Evolutionary conservation across 2,329 filamentous ascomycete genomes (phyloP).

Genomic region (Penicillium sp.): DNA sequence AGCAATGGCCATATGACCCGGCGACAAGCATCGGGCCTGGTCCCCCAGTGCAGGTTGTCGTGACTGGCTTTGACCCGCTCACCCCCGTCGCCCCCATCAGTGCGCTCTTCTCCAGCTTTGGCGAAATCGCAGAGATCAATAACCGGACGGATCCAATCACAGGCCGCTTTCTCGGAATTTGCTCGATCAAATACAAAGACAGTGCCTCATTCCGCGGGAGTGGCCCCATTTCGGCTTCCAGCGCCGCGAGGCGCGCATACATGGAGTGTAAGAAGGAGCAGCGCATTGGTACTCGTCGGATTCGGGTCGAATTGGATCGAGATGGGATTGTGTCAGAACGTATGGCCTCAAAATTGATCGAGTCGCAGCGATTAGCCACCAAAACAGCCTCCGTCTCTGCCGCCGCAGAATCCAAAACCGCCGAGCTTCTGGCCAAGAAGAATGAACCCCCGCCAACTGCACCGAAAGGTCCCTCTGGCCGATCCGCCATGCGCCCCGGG

Average conservation of each 20-base stretch:
- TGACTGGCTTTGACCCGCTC: slow-evolving; percentile 94
- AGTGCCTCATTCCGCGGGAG: slow-evolving; percentile 56
- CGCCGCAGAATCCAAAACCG: slow-evolving; percentile 32
- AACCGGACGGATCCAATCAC: slow-evolving; percentile 96
- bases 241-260: slow-evolving; percentile 76
- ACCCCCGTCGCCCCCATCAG: slow-evolving; percentile 63
- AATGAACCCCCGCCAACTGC: slow-evolving; percentile 76
- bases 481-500: slow-evolving; percentile 41
- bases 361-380: slow-evolving; percentile 62
- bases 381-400: slow-evolving; percentile 29
- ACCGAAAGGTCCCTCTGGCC: slow-evolving; percentile 78
- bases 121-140: slow-evolving; percentile 82
- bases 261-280: slow-evolving; percentile 75
- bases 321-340: slow-evolving; percentile 81
- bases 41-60: slow-evolving; percentile 85
- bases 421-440: slow-evolving; percentile 46
- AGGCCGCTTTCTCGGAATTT: slow-evolving; percentile 91
- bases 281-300: slow-evolving; percentile 73
- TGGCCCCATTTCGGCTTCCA: slow-evolving; percentile 66
- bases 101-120: slow-evolving; percentile 45
- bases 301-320: slow-evolving; percentile 85
- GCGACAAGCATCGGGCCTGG: slow-evolving; percentile 84
- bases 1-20: slow-evolving; percentile 78
- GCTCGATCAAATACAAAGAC: slow-evolving; percentile 86
- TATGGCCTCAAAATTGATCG: slow-evolving; percentile 74